phyloP scores from a whole-genome alignment of 1,284 basidiomycete genomes.

The Irpex sp. region DNA sequence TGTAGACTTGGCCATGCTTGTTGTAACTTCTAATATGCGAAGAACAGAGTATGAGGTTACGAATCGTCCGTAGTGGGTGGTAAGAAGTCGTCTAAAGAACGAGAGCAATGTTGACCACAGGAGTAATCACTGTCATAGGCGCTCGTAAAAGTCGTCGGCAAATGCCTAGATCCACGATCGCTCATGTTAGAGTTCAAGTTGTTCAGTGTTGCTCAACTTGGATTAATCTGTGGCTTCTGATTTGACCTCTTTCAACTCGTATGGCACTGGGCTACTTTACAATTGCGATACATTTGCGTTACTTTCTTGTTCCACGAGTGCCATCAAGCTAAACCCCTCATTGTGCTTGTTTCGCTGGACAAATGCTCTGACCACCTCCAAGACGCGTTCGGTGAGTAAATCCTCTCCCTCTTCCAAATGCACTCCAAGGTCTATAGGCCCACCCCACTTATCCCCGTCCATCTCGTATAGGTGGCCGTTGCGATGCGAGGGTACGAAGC shows the following conservation, averaged over 20 bases:
- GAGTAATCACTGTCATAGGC: background rate
- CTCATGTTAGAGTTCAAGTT: too few species aligned
- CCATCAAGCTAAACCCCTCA: slow-evolving; percentile 6
- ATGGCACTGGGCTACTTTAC: too few species aligned
- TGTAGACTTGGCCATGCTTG: slow-evolving; percentile 86
- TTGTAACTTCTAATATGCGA: background rate
- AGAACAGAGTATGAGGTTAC: background rate
- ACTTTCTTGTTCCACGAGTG: background rate
- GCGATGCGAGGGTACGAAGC: slow-evolving; percentile 9
- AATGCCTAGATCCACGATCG: background rate
- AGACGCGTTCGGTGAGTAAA: slow-evolving; percentile 7
- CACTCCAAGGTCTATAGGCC: slow-evolving; percentile 8
- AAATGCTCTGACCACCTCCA: slow-evolving; percentile 6
- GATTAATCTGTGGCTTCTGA: too few species aligned
- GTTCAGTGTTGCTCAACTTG: too few species aligned
- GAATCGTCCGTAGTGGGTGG: background rate
- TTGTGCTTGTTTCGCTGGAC: slow-evolving; percentile 4
- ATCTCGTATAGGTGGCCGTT: slow-evolving; percentile 11
- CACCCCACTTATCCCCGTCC: slow-evolving; percentile 10
- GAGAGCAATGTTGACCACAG: background rate
- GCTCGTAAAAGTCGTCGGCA: slow-evolving; percentile 14
- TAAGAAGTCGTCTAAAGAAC: too few species aligned
- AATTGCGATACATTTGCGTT: background rate
- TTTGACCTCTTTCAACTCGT: too few species aligned
- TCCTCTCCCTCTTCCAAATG: slow-evolving; percentile 7